These are phyloP conservation scores for Mollisia scopiformis DNA, from an alignment of 2,329 filamentous ascomycete genomes.

Conservation along the genomic window DNA sequence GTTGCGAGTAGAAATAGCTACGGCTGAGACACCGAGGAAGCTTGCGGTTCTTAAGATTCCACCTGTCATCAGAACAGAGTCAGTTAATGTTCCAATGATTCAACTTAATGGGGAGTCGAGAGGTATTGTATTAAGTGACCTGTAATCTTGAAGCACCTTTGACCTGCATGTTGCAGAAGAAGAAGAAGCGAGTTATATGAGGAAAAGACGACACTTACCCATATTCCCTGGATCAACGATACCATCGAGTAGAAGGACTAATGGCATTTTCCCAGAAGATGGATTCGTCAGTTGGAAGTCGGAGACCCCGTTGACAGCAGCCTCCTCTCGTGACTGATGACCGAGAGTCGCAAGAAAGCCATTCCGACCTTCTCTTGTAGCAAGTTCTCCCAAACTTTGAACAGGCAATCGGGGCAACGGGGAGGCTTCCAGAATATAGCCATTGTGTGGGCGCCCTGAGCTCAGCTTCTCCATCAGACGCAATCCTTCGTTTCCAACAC, in stretches of 20 bases:
- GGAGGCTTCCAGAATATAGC: slow-evolving; percentile 84
- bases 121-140: too few species aligned
- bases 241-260: slow-evolving; percentile 75
- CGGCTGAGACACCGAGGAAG: slow-evolving; percentile 86
- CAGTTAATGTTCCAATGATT: too few species aligned
- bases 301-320: slow-evolving; percentile 76
- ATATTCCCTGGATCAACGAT: slow-evolving; percentile 88
- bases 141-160: too few species aligned
- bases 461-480: slow-evolving; percentile 83
- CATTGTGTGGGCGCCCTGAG: slow-evolving; percentile 83
- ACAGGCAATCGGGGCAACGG: slow-evolving; percentile 76
- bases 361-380: slow-evolving; percentile 33
- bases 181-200: slow-evolving; percentile 74
- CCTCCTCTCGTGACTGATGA: slow-evolving; percentile 75
- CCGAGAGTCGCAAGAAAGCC: slow-evolving; percentile 64
- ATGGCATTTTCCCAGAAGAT: slow-evolving; percentile 61
- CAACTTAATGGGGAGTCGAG: too few species aligned
- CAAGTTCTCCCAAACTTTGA: slow-evolving; percentile 49
- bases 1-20: slow-evolving; percentile 74
- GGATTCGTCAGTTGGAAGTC: slow-evolving; percentile 43
- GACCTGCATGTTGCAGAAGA: too few species aligned
- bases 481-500: slow-evolving; percentile 63
- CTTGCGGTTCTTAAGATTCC: slow-evolving; percentile 66
- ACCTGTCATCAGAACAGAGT: too few species aligned
- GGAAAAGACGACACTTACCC: too few species aligned